phyloP scores from a whole-genome alignment of 768 basidiomycete species.

The Cystofilobasidium bisporidii region DNA sequence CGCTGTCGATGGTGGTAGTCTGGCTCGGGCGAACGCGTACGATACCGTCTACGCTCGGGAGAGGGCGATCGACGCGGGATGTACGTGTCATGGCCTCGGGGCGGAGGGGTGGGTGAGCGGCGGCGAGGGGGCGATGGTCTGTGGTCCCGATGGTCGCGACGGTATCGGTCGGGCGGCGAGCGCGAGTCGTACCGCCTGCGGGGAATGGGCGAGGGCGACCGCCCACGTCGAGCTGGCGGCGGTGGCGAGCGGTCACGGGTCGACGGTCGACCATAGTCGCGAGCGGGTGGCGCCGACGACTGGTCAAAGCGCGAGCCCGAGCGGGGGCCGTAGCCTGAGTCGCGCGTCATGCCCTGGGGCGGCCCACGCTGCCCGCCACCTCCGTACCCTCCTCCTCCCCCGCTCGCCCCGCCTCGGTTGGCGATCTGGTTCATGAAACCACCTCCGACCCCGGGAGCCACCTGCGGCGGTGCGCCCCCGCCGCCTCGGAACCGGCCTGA shows the following conservation, averaged over 20 bases:
- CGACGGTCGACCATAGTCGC: conserved; percentile 14
- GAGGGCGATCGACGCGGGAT: too few species aligned
- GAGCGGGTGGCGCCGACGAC: not conserved
- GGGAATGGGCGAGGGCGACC: not conserved
- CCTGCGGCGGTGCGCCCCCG: conserved; percentile 3
- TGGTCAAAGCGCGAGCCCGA: conserved; percentile 22
- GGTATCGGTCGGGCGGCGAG: not conserved
- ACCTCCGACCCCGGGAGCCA: not conserved
- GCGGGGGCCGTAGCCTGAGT: conserved; percentile 11
- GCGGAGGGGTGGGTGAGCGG: conserved; percentile 39
- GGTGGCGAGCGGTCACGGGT: conserved; percentile 21
- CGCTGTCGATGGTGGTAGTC: too few species aligned
- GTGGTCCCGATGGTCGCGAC: conserved; percentile 45
- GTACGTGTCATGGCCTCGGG: too few species aligned
- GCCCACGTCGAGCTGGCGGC: conserved; percentile 7
- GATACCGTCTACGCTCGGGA: too few species aligned
- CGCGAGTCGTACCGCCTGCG: not conserved
- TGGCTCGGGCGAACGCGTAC: too few species aligned
- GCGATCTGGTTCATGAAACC: conserved; percentile 32
- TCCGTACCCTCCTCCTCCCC: conserved; percentile 32
- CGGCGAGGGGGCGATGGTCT: conserved; percentile 41
- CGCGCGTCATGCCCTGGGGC: conserved; percentile 41
- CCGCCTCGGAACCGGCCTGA: conserved; percentile 33
- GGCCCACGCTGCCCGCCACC: conserved; percentile 47
- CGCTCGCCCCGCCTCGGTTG: conserved; percentile 52